These are phyloP conservation scores for Starmera caribaea DNA, from an alignment of 805 yeast species.

Conservation along the genomic window DNA sequence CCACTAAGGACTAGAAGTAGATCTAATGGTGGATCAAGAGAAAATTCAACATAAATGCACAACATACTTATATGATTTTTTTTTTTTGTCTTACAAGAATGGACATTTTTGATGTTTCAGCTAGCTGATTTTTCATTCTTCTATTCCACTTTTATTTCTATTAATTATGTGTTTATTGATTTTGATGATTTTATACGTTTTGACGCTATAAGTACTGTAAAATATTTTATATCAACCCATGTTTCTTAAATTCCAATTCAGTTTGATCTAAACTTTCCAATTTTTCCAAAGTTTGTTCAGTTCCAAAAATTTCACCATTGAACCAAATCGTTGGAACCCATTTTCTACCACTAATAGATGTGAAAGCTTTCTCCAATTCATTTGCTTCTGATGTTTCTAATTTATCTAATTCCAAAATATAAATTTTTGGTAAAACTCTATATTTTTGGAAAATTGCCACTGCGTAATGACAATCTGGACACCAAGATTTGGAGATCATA, in stretches of 20 bases:
- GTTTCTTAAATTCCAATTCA: conserved; percentile 13
- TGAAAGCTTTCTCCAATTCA: conserved; percentile 44
- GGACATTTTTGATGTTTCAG: no score
- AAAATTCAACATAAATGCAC: conserved; percentile 10
- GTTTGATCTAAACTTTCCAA: conserved; percentile 15
- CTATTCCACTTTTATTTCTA: no score
- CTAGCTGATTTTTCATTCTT: no score
- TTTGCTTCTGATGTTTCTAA: conserved; percentile 39
- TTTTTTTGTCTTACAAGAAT: no score
- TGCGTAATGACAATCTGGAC: conserved; percentile 69
- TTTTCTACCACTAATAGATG: conserved; percentile 45
- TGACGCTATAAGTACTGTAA: no score
- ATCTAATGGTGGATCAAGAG: conserved; percentile 9
- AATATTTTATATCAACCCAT: conserved; percentile 9
- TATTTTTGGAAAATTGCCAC: conserved; percentile 43
- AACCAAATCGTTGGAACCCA: conserved; percentile 67
- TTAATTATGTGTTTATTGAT: no score
- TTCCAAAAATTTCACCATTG: conserved; percentile 49
- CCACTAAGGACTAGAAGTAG: conserved; percentile 20
- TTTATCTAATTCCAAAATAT: conserved; percentile 54
- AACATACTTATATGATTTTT: no score
- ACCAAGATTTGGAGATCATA: conserved; percentile 65
- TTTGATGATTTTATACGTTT: no score
- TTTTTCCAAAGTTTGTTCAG: conserved; percentile 36
- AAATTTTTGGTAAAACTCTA: conserved; percentile 38